Base-by-base conservation (phyloP, 148 eudicot genomes). In the Salicornia ramosissima region DNA sequence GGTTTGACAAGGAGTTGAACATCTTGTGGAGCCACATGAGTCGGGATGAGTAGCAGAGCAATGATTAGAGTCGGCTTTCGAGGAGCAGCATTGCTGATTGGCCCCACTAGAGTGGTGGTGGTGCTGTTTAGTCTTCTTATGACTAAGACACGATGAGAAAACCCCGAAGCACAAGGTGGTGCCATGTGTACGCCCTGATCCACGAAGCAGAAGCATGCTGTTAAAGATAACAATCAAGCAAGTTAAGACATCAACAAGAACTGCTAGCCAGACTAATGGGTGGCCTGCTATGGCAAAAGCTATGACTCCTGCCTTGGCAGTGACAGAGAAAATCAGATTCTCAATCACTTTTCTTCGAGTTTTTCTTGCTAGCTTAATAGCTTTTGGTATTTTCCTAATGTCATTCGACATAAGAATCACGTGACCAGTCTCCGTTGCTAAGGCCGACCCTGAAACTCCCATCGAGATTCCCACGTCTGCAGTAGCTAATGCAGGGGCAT, bases 381-480 rank as follows among this genome's bases (percentile, higher is more conserved):
- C 90, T 72, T 75, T 79, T 0, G 97, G 91, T 29, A 94, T 86
- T 71, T 84, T 86, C 57, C 81, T 74, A 40, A 94, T 83, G 75
- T 94, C 99, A 25, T 88, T 91, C 4, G 99, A 85, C 97, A 94
- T 91, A 13, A 94, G 87, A 58, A 94, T 78, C 18, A 94, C 77
- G 19, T 94, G 82, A 4, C 97, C 92, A 2, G 99, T 84, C 74
- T 94, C 99, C 0, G 81, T 89, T 36, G 99, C 99, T 0, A 94
- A 88, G 2, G 99, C 93, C 0, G 99, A 88, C 0, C 99, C 99
- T 0, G 99, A 90, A 9, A 94, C 80, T 45, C 99, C 99, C 99
- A 94, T 94, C 24, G 99, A 94, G 77, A 94, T 94, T 0, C 99
- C 99, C 6, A 91, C 78, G 61, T 90, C 85, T 0, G 99, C 97